These are phyloP conservation scores for Pythium plurisporium DNA, from an alignment of 352 stramenopile species.

Conservation along the genomic window DNA sequence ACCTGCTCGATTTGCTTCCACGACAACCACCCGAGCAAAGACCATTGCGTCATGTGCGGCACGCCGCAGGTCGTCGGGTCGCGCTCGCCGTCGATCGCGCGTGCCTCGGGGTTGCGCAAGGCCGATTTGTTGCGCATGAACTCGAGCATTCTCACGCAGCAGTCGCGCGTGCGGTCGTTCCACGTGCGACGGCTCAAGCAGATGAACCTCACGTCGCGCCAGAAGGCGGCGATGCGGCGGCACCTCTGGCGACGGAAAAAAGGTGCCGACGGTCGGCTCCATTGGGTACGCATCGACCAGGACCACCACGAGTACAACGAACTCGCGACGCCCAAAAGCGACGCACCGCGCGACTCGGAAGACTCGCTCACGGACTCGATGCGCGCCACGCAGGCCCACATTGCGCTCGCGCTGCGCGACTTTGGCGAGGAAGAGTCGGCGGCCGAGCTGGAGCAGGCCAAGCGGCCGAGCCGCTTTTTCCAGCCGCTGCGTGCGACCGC, in stretches of 20 bases:
- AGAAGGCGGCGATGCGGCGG: slow-evolving; percentile 73
- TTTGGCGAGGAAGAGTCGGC: slow-evolving; percentile 59
- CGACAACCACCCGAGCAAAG: slow-evolving; percentile 82
- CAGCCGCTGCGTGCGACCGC: slow-evolving; percentile 71
- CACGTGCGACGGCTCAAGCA: slow-evolving; percentile 82
- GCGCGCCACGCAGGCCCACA: slow-evolving; percentile 63
- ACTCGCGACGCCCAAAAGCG: slow-evolving; percentile 41
- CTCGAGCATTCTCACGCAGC: slow-evolving; percentile 73
- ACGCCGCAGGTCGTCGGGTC: slow-evolving; percentile 62
- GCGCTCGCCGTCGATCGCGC: slow-evolving; percentile 52
- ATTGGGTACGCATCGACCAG: slow-evolving; percentile 76
- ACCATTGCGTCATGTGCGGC: slow-evolving; percentile 78
- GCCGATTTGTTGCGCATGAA: slow-evolving; percentile 55
- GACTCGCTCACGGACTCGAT: slow-evolving; percentile 38
- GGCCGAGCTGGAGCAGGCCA: slow-evolving; percentile 8
- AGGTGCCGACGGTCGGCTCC: slow-evolving; percentile 65
- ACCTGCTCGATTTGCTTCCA: slow-evolving; percentile 87
- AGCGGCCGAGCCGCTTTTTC: slow-evolving; percentile 39
- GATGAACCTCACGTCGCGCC: slow-evolving; percentile 75
- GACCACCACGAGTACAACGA: slow-evolving; percentile 37
- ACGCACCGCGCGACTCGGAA: slow-evolving; percentile 16
- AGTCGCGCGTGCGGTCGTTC: slow-evolving; percentile 78
- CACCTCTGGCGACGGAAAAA: slow-evolving; percentile 76
- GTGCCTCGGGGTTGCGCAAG: slow-evolving; percentile 69
- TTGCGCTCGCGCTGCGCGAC: slow-evolving; percentile 70